Evolutionary conservation across 2,329 filamentous ascomycete genomes (phyloP).

Genomic region (Endoconidiophora laricicola): DNA sequence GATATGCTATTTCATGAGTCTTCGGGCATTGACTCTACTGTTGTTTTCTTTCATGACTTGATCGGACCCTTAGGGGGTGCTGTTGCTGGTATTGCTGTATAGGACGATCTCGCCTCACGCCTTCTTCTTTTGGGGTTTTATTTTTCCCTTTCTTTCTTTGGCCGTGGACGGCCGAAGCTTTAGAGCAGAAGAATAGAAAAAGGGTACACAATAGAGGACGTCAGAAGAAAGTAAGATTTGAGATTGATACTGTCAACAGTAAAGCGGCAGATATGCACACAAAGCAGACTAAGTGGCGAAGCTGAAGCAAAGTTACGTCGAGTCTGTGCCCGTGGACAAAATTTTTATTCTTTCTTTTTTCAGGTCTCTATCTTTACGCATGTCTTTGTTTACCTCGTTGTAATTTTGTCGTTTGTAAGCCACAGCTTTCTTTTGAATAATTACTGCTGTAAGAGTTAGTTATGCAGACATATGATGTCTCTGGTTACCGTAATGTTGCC

Average conservation of each 20-base stretch:
- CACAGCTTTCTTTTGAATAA: not conserved
- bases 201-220: no score
- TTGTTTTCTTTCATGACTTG: slow-evolving; percentile 3
- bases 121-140: not conserved
- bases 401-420: not conserved
- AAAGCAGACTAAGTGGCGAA: not conserved
- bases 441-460: no score
- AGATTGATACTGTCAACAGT: no score
- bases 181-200: not conserved
- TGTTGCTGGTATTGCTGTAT: not conserved
- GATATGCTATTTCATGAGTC: slow-evolving; percentile 9
- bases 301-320: slow-evolving; percentile 3
- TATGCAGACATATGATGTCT: no score
- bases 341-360: slow-evolving; percentile 1
- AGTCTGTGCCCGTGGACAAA: slow-evolving; percentile 7
- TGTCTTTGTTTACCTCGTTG: slow-evolving; percentile 5
- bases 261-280: not conserved
- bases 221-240: no score
- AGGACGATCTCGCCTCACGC: no score
- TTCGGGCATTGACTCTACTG: not conserved
- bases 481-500: no score
- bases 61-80: not conserved
- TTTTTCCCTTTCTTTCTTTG: not conserved
- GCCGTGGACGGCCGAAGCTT: not conserved
- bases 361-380: slow-evolving; percentile 6